Evolutionary conservation across 2,329 filamentous ascomycete species (phyloP), one percentile per base, ranked within the genome.

Genomic region (Metarhizium anisopliae): DNA sequence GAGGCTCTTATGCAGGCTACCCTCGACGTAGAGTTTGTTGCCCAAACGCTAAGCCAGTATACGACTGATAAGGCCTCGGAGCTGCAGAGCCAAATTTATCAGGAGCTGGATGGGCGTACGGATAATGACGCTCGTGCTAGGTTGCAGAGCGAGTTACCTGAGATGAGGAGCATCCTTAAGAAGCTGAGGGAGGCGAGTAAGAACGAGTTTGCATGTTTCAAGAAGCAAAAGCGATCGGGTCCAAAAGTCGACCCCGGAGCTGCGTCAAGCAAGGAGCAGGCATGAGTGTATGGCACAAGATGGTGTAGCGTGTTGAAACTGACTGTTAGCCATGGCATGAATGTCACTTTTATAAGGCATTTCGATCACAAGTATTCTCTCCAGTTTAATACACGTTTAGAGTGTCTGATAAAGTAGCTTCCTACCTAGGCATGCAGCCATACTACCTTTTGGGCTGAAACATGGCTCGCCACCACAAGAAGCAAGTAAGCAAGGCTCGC

Each of bases 11-110:
- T 97, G 86, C 95, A 99, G 72, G 95, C 95, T 1, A 99, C 94
- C 0, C 82, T 99, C 1, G 94, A 99, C 66, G 92, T 96, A 1
- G 94, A 99, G 71, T 97, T 99, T 67, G 86, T 97, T 56, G 90
- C 92, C 1, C 94, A 99, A 74, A 96, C 93, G 5, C 80, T 99
- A 38, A 89, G 83, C 58, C 86, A 92, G 62, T 99, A 95, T 70
- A 94, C 90, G 0, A 94, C 90, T 0, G 88, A 95, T 56, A 81
- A 84, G 52, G 90, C 91, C 3, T 85, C 84, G 7, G 84, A 92
- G 67, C 79, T 89, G 14, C 94, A 97, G 74, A 87, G 87, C 63
- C 84, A 92, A 68, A 93, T 99, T 51, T 99, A 97, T 71, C 83
- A 94, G 61, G 90, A 94, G 67, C 76, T 99, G 16, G 94, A 99